A percentile compares a stretch with the other conserved stretches of the same genome.
Evolutionary conservation across 2,329 filamentous ascomycete genomes (phyloP).

Genomic region (Phialophora expanda): DNA sequence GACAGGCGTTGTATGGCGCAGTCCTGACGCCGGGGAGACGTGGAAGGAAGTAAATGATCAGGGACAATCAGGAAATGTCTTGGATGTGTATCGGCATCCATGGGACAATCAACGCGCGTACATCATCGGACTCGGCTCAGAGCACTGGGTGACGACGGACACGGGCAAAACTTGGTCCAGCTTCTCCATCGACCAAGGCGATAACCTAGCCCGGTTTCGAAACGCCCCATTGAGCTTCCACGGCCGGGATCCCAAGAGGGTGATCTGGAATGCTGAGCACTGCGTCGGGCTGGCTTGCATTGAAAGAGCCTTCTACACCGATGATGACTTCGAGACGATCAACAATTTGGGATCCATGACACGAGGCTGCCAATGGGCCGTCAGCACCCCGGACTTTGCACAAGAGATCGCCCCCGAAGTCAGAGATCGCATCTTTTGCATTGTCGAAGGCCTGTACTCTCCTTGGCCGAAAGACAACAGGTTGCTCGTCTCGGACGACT

Average conservation of each 20-base stretch:
- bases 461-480: conserved; percentile 75
- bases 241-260: conserved; percentile 78
- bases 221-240: conserved; percentile 72
- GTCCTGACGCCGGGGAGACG: conserved; percentile 75
- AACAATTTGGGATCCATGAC: conserved; percentile 66
- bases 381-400: conserved; percentile 71
- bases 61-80: conserved; percentile 63
- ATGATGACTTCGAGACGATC: conserved; percentile 77
- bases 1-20: conserved; percentile 73
- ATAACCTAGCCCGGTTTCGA: conserved; percentile 61
- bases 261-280: conserved; percentile 79
- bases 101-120: conserved; percentile 81
- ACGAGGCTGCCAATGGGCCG: conserved; percentile 85
- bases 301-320: conserved; percentile 73
- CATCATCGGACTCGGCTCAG: conserved; percentile 69
- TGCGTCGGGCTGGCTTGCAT: conserved; percentile 67
- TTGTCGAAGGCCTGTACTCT: conserved; percentile 74
- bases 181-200: conserved; percentile 66
- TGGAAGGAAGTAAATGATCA: conserved; percentile 73
- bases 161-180: conserved; percentile 78
- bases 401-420: conserved; percentile 63
- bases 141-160: conserved; percentile 84
- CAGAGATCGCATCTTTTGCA: conserved; percentile 75
- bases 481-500: conserved; percentile 80
- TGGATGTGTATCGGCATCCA: conserved; percentile 74